A percentile compares a stretch with the other conserved stretches of the same genome.
Conservation (phyloP, 306 rosid species). For the Trichosanthes truncata region DNA sequence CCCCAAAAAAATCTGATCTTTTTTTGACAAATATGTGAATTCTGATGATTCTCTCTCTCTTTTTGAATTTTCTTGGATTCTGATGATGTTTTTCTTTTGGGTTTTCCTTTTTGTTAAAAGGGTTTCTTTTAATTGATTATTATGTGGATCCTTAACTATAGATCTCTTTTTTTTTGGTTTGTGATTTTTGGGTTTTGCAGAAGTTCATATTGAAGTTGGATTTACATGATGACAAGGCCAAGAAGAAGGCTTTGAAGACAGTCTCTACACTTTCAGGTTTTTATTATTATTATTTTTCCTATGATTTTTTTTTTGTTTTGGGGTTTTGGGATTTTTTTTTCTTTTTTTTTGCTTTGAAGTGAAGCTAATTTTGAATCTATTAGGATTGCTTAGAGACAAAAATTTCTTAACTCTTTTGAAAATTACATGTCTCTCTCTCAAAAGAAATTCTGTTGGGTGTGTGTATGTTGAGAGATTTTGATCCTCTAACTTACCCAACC, state of each 20-base stretch:
- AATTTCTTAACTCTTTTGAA: not conserved
- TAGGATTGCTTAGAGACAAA: conserved; percentile 1
- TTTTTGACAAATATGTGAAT: not conserved
- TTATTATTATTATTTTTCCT: not conserved
- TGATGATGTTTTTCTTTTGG: not conserved
- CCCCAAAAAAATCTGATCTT: not conserved
- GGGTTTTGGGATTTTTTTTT: not conserved
- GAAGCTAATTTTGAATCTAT: not conserved
- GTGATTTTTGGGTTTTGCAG: conserved; percentile 24
- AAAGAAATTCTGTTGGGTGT: not conserved
- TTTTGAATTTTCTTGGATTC: not conserved
- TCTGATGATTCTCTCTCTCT: not conserved
- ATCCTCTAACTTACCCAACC: conserved; percentile 2
- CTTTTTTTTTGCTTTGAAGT: not conserved
- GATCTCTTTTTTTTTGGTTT: not conserved
- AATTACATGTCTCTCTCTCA: not conserved
- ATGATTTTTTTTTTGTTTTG: conserved; percentile 8
- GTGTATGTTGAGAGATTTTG: not conserved
- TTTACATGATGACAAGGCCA: conserved; percentile 66
- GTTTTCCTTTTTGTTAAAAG: not conserved
- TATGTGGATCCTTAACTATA: not conserved
- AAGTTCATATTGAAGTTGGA: conserved; percentile 70
- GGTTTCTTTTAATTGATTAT: not conserved
- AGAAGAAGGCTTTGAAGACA: conserved; percentile 84
- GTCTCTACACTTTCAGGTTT: conserved; percentile 76